Conservation (phyloP, 2,329 filamentous ascomycete species). For the Colletotrichum australisinense region DNA sequence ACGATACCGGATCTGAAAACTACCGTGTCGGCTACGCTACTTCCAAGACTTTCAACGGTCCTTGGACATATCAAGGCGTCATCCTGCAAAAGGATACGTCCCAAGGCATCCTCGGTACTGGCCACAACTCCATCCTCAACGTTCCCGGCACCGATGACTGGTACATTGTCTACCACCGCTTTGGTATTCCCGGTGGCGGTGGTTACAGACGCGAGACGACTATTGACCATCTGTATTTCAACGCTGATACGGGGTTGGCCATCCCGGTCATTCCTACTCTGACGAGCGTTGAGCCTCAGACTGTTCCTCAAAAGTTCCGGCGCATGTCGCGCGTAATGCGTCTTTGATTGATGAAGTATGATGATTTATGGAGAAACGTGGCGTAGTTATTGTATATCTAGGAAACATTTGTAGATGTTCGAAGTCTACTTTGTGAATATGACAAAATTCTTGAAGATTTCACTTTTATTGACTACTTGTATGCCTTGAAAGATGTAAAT, state of each 20-base stretch:
- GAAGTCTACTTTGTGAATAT: background rate
- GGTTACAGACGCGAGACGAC: conserved; percentile 56
- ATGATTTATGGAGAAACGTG: background rate
- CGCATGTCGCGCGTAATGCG: conserved; percentile 20
- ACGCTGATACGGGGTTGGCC: conserved; percentile 51
- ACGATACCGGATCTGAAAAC: conserved; percentile 57
- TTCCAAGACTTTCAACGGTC: conserved; percentile 48
- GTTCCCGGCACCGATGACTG: conserved; percentile 60
- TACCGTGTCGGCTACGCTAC: conserved; percentile 62
- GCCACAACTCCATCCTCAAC: conserved; percentile 58
- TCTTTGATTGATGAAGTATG: background rate
- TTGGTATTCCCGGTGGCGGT: conserved; percentile 56
- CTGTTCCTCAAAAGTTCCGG: conserved; percentile 19
- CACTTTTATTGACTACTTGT: background rate
- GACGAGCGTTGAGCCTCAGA: conserved; percentile 42
- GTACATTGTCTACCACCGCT: conserved; percentile 62
- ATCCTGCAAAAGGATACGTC: conserved; percentile 54
- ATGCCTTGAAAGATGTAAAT: background rate
- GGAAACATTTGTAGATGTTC: background rate
- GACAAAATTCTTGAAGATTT: background rate
- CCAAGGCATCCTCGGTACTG: conserved; percentile 57
- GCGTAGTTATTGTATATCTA: background rate
- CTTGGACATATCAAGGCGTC: conserved; percentile 57
- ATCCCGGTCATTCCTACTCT: conserved; percentile 50
- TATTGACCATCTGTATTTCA: conserved; percentile 54